A percentile compares a stretch with the other conserved stretches of the same genome.
Conservation (phyloP, 208 protist genomes). For the Paratrypanosoma confusum region DNA sequence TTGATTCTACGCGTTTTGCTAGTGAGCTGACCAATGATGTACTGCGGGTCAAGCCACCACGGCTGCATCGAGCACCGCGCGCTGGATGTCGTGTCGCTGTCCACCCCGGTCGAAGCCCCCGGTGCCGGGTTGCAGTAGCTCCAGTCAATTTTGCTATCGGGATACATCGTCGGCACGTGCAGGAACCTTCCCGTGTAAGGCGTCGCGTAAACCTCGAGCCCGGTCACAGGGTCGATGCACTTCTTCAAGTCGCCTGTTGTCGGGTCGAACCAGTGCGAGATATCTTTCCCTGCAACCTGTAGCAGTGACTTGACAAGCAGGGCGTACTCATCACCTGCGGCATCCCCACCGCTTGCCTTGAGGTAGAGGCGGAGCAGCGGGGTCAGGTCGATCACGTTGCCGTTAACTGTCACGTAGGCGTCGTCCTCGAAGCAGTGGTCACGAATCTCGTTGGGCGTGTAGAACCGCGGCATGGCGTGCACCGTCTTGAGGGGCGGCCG, state of each 20-base stretch:
- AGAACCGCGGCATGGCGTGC: constrained; percentile 58
- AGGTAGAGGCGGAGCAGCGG: constrained; percentile 69
- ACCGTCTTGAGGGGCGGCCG: too few species aligned
- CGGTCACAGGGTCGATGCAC: constrained; percentile 75
- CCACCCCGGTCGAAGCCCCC: too few species aligned
- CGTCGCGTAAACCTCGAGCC: constrained; percentile 76
- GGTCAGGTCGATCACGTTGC: constrained; percentile 85
- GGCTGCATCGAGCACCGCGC: too few species aligned
- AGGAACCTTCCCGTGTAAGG: constrained; percentile 82
- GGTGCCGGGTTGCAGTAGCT: too few species aligned
- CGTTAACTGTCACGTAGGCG: constrained; percentile 81
- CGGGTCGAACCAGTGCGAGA: constrained; percentile 88
- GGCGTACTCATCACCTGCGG: constrained; percentile 29
- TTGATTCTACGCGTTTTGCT: constrained; percentile 81
- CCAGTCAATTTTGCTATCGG: constrained; percentile 74
- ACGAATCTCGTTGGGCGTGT: constrained; percentile 81
- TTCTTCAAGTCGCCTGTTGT: constrained; percentile 59
- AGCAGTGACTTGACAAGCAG: constrained; percentile 67
- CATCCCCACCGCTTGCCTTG: too few species aligned
- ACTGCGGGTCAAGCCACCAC: constrained; percentile 85
- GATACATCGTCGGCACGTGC: constrained; percentile 76
- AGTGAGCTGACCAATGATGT: constrained; percentile 79
- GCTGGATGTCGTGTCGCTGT: too few species aligned
- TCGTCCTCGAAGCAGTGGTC: constrained; percentile 83
- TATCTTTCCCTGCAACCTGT: constrained; percentile 74